Conservation (phyloP, 1,284 basidiomycete species). For the Boletus mariae region DNA sequence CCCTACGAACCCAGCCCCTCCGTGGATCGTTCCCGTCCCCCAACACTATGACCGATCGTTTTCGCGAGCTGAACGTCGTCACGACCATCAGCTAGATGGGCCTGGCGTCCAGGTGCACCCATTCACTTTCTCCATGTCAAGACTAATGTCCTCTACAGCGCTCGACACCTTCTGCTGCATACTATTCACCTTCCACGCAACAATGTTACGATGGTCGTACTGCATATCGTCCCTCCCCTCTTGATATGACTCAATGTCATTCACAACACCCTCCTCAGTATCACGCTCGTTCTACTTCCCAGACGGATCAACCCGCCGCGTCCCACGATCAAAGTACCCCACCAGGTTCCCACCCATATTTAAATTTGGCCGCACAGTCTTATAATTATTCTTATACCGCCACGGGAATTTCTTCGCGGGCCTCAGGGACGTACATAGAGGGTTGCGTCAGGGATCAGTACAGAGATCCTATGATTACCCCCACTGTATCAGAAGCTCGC, state of each 20-base stretch:
- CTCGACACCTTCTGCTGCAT: conserved; percentile 18
- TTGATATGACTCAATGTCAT: conserved; percentile 25
- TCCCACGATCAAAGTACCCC: conserved; percentile 29
- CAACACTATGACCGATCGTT: conserved; percentile 25
- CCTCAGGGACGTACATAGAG: conserved; percentile 21
- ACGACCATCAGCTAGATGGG: conserved; percentile 25
- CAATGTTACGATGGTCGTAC: conserved; percentile 28
- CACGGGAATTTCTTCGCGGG: conserved; percentile 17
- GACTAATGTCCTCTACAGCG: conserved; percentile 19
- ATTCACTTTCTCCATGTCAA: not conserved
- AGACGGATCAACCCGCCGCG: conserved; percentile 24
- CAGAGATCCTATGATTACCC: conserved; percentile 15
- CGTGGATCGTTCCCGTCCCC: conserved; percentile 37
- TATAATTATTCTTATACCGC: conserved; percentile 21
- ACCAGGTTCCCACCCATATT: conserved; percentile 27
- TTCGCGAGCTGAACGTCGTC: conserved; percentile 25
- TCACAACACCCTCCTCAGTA: conserved; percentile 21
- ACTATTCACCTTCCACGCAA: conserved; percentile 24
- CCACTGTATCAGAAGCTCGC: conserved; percentile 12
- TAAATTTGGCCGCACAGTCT: conserved; percentile 20
- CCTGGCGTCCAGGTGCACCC: conserved; percentile 31
- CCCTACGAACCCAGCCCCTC: conserved; percentile 37
- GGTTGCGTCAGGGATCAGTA: conserved; percentile 17
- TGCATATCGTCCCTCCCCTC: conserved; percentile 14
- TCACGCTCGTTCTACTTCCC: conserved; percentile 30